Conservation (phyloP, 2,329 filamentous ascomycete genomes). For the Didymella segeticola region DNA sequence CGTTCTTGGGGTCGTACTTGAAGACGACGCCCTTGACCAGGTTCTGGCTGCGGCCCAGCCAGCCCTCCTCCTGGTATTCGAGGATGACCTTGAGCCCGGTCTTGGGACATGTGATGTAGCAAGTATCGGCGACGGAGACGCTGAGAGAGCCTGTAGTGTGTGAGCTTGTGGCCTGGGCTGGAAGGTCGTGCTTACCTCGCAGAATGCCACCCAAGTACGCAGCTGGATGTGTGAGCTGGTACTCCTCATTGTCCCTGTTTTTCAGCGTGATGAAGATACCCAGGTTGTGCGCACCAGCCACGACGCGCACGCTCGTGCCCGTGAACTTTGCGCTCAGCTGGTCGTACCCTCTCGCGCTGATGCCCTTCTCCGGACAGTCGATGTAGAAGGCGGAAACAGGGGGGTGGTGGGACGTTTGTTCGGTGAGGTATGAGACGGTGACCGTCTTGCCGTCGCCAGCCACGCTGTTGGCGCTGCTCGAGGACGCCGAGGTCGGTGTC, state of each 20-base stretch:
- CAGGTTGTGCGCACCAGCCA: conserved; percentile 89
- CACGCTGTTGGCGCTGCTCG: conserved; percentile 46
- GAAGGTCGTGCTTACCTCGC: conserved; percentile 58
- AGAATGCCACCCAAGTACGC: conserved; percentile 89
- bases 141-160: conserved; percentile 69
- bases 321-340: conserved; percentile 98
- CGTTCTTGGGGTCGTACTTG: conserved; percentile 85
- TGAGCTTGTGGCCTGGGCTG: conserved; percentile 17
- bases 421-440: conserved; percentile 90
- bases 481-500: conserved; percentile 51
- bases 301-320: conserved; percentile 89
- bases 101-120: conserved; percentile 87
- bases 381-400: conserved; percentile 96
- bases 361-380: conserved; percentile 87
- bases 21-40: conserved; percentile 91
- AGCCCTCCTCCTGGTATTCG: conserved; percentile 92
- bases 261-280: conserved; percentile 93
- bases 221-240: conserved; percentile 93
- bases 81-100: conserved; percentile 91
- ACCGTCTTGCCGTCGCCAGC: conserved; percentile 60
- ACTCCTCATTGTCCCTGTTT: conserved; percentile 83
- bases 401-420: conserved; percentile 97
- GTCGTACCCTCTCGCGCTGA: conserved; percentile 88
- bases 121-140: conserved; percentile 87
- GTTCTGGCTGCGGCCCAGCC: conserved; percentile 90